Conservation (phyloP, 169 alveolate species). For the Eimeria acervulina region DNA sequence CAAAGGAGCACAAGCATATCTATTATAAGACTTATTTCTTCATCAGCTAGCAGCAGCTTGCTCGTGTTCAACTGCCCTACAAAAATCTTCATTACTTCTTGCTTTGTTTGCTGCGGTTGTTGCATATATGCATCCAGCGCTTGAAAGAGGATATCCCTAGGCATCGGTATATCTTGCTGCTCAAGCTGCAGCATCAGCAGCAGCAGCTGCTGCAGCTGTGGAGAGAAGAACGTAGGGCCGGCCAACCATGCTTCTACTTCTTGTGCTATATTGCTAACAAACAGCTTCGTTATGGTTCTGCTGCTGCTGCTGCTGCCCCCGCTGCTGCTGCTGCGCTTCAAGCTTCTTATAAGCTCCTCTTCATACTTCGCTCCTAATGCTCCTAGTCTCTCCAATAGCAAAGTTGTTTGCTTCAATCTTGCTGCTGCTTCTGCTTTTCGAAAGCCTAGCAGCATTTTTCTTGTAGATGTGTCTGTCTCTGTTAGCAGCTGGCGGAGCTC, state of each 20-base stretch:
- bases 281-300: not conserved
- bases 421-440: conserved; percentile 29
- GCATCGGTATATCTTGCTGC: not conserved
- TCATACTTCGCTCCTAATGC: not conserved
- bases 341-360: not conserved
- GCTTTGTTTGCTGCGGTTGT: not conserved
- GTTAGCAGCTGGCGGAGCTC: not conserved
- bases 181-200: conserved; percentile 7
- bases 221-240: not conserved
- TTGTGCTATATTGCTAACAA: conserved; percentile 19
- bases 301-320: not conserved
- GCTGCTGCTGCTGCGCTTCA: not conserved
- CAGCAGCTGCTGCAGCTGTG: conserved; percentile 23
- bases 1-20: not conserved
- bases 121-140: not conserved
- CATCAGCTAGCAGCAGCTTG: not conserved
- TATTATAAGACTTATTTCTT: not conserved
- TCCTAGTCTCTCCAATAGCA: not conserved
- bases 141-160: not conserved
- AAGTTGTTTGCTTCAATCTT: not conserved
- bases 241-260: not conserved
- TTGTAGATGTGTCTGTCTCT: not conserved
- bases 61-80: no score
- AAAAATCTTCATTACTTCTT: no score
- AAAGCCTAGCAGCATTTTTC: not conserved